These are phyloP conservation scores for Prasinococcaceae sp. DNA, from an alignment of 139 green algal genomes.

Conservation along the genomic window DNA sequence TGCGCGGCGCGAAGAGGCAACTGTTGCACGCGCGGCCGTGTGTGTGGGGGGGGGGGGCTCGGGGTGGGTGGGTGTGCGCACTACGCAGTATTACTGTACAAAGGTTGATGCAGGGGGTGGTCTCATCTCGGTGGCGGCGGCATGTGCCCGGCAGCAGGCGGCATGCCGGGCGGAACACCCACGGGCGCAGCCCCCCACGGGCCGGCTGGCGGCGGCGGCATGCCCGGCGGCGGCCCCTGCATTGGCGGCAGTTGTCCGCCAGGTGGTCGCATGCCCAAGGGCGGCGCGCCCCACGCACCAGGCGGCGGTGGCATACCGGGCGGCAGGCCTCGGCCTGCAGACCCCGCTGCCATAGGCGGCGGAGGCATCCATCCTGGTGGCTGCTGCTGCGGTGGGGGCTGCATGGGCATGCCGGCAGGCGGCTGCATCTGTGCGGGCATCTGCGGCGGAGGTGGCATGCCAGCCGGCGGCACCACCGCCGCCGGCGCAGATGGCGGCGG, in stretches of 20 bases:
- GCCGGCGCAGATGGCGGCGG: background rate
- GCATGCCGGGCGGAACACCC: slow-evolving; percentile 5
- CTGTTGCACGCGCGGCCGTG: background rate
- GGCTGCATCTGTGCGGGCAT: no score
- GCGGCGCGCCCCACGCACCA: no score
- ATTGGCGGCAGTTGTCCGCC: no score
- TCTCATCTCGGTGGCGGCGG: slow-evolving; percentile 14
- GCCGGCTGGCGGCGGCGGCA: background rate
- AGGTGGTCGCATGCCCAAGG: no score
- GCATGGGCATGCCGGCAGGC: slow-evolving; percentile 7
- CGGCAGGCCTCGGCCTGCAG: no score
- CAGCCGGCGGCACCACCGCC: background rate
- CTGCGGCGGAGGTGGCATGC: no score
- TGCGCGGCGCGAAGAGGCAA: background rate
- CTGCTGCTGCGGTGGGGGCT: slow-evolving; percentile 5
- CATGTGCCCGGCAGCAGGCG: background rate
- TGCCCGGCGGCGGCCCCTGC: slow-evolving; percentile 5
- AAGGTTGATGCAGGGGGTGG: background rate
- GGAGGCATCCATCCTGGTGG: no score
- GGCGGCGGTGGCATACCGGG: no score
- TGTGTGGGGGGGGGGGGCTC: background rate
- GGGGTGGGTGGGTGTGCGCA: slow-evolving; percentile 1
- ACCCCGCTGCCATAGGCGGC: no score
- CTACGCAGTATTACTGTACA: slow-evolving; percentile 5
- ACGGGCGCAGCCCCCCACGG: background rate